Percentiles rank a stretch among this genome's conserved stretches.
Conservation (phyloP, 225 moss, liverwort and hornwort genomes). For the Marchantia paleacea region DNA sequence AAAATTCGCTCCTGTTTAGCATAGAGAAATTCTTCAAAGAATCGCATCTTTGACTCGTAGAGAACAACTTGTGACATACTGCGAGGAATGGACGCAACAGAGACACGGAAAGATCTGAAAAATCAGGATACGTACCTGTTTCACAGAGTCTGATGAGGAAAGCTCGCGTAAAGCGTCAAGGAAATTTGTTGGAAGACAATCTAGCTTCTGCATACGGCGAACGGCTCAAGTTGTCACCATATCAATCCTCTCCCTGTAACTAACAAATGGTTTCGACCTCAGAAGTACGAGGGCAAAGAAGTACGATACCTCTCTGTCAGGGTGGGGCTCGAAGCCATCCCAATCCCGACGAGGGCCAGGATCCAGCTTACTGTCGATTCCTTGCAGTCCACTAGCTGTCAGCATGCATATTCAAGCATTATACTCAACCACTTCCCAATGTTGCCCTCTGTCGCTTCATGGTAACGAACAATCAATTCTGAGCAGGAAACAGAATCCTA, state of each 20-base stretch:
- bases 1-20: neutral
- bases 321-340: slow-evolving; percentile 62
- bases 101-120: neutral
- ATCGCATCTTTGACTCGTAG: neutral
- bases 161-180: slow-evolving; percentile 48
- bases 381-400: slow-evolving; percentile 70
- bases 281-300: neutral
- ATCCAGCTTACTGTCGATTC: slow-evolving; percentile 38
- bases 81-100: neutral
- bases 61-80: neutral
- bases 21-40: neutral
- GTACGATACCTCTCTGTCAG: slow-evolving; percentile 42
- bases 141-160: slow-evolving; percentile 24
- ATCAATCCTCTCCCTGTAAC: neutral
- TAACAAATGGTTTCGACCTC: neutral
- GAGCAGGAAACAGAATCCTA: neutral
- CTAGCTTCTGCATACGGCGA: slow-evolving; percentile 21
- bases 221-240: neutral
- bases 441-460: neutral
- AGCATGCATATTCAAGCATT: neutral
- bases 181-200: slow-evolving; percentile 35
- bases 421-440: neutral
- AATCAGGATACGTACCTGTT: slow-evolving; percentile 21
- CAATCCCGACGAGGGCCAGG: slow-evolving; percentile 74
- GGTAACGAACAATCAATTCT: neutral